phyloP scores from a whole-genome alignment of 768 basidiomycete species.

The Leccinum arenicola region DNA sequence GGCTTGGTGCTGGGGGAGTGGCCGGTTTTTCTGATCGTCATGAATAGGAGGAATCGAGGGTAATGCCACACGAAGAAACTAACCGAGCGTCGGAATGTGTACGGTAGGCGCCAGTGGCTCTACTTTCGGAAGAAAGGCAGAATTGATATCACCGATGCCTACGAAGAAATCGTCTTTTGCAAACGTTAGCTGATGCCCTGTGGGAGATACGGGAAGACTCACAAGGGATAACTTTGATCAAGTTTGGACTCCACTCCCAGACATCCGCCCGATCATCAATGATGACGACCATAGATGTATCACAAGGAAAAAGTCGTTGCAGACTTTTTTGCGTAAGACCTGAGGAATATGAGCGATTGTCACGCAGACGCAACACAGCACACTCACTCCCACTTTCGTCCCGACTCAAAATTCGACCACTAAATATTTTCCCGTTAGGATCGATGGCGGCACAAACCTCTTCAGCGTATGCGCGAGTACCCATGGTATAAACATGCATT shows the following conservation, averaged over 20 bases:
- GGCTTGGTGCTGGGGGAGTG: conserved; percentile 17
- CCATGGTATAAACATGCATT: conserved; percentile 99
- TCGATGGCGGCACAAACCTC: conserved; percentile 94
- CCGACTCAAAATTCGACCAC: conserved; percentile 83
- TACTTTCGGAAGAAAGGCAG: conserved; percentile 84
- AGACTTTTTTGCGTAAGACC: conserved; percentile 91
- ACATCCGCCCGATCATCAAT: conserved; percentile 99
- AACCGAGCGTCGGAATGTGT: conserved; percentile 23
- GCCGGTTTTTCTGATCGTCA: conserved; percentile 21
- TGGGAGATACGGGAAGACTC: conserved; percentile 24
- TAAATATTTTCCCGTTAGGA: conserved; percentile 81
- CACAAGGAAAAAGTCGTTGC: conserved; percentile 90
- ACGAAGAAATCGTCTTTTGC: conserved; percentile 91
- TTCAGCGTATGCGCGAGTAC: conserved; percentile 94
- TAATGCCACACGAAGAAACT: conserved; percentile 5
- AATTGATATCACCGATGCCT: conserved; percentile 98
- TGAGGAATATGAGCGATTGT: conserved; percentile 30
- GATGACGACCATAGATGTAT: conserved; percentile 98
- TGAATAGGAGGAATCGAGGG: neutral
- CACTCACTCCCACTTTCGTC: conserved; percentile 95
- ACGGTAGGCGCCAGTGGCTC: conserved; percentile 40
- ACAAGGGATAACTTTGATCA: conserved; percentile 98
- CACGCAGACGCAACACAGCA: neutral
- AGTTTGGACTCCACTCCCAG: conserved; percentile 97
- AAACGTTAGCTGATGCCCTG: neutral